Evolutionary conservation across 371 early-diverging fungal genomes (phyloP).

Genomic region (Mortierella sp.): DNA sequence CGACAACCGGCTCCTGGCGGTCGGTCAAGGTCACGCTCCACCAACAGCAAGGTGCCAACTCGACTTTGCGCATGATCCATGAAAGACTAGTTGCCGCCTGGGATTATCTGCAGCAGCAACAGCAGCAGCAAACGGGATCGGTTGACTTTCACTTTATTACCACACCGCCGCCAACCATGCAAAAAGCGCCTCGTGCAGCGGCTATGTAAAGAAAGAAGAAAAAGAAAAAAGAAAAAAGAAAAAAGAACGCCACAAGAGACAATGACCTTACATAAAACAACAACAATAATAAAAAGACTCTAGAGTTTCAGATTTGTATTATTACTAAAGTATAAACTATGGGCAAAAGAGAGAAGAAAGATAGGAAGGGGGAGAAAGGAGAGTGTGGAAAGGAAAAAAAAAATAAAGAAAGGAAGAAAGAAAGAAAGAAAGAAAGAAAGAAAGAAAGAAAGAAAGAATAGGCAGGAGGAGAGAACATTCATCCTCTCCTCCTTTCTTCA

Average conservation of each 20-base stretch:
- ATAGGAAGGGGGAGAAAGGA: not conserved
- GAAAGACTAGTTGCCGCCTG: constrained; percentile 22
- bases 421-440: not conserved
- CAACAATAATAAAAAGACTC: not conserved
- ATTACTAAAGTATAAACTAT: no score
- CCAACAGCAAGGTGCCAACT: constrained; percentile 46
- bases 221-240: not conserved
- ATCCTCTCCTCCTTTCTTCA: no score
- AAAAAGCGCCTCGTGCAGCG: constrained; percentile 27
- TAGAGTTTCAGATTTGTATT: not conserved
- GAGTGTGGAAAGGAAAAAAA: not conserved
- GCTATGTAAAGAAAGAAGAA: constrained; percentile 18
- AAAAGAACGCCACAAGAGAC: not conserved
- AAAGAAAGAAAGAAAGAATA: not conserved
- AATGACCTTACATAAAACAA: not conserved
- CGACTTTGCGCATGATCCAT: constrained; percentile 32
- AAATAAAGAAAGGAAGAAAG: not conserved
- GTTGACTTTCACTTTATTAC: constrained; percentile 17
- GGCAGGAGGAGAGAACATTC: not conserved
- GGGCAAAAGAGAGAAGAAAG: not conserved
- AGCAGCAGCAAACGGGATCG: constrained; percentile 5
- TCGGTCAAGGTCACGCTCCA: constrained; percentile 41
- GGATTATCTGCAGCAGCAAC: constrained; percentile 18
- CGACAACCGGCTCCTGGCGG: constrained; percentile 6
- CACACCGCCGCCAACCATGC: constrained; percentile 9